Base-by-base conservation (phyloP, 2,329 filamentous ascomycete species). In the Monosporascus sp. region DNA sequence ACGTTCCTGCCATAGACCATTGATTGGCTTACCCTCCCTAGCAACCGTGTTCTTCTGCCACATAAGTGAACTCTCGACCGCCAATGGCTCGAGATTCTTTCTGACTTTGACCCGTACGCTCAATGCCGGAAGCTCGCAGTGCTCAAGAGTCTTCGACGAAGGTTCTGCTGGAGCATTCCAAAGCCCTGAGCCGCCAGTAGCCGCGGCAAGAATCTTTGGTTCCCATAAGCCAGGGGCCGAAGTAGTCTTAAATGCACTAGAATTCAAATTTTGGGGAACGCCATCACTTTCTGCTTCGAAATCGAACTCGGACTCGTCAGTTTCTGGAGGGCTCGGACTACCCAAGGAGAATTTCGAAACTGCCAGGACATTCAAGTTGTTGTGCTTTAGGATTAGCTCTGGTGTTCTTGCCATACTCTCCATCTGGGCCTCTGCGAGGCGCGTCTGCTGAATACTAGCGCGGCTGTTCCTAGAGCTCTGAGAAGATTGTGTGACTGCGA, bases 271-370 rank as follows among this genome's bases (percentile, higher is more conserved):
- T 15, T n/a, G 5, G 8, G 24, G 11, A n/a, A 5, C 20, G 17
- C 31, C n/a, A 3, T 24, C 39, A 6, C 50, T 54, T 37, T 63
- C 58, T 15, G 56, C 41, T 37, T 68, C 66, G 18, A 48, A 62
- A 35, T 74, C 70, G 36, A 69, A 69, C 46, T 74, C 74, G n/a
- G 74, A 74, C 50, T 74, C 70, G 52, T 79, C 74, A 17, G 75
- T 80, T 50, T 82, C 78, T 7, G 78, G 77, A 49, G 79, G 79
- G 47, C 80, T 83, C 35, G 79, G 78, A 57, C 77, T 82, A 38
- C 72, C 75, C 3, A 80, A 61, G 51, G 73, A 70, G 9, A 68
- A 66, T 53, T 70, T 71, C 36, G 72, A 61, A 50, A 74, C 55
- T 49, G 71, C 62, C 46, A 75, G 54, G 60, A 72, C 72, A 57